Percentiles rank a stretch among this genome's conserved stretches.
These are phyloP conservation scores for Platanthera guangdongensis DNA, from an alignment of 106 monocot genomes.

Conservation along the genomic window DNA sequence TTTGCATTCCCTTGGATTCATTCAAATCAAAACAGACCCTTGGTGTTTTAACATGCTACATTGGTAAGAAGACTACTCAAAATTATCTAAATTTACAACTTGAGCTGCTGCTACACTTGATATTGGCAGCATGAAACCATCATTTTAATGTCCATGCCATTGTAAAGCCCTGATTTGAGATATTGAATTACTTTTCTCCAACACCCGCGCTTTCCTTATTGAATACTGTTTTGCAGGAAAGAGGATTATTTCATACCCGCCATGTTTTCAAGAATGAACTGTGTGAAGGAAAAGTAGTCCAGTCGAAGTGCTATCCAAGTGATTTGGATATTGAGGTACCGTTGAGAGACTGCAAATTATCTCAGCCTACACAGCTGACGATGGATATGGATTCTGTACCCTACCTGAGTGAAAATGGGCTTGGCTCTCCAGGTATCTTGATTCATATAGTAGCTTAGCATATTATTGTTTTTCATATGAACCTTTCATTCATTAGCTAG, in stretches of 20 bases:
- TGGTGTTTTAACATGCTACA: not conserved
- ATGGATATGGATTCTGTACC: conserved; percentile 5
- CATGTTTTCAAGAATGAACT: conserved; percentile 30
- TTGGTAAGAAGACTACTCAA: not conserved
- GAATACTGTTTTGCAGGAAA: conserved; percentile 28
- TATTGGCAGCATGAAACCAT: not conserved
- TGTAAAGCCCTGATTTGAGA: not conserved
- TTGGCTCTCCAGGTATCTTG: conserved; percentile 12
- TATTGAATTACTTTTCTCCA: not conserved
- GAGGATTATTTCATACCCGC: conserved; percentile 33
- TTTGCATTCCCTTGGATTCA: too few relatives aligned
- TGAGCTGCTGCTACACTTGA: not conserved
- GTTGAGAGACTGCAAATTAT: not conserved
- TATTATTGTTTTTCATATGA: not conserved
- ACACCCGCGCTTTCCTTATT: not conserved
- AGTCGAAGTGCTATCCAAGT: not conserved
- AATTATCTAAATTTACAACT: not conserved
- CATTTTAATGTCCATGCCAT: not conserved
- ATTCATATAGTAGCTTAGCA: not conserved
- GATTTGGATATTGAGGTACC: not conserved
- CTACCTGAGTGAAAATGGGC: conserved; percentile 5
- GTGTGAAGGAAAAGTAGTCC: conserved; percentile 7
- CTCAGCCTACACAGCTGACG: not conserved
- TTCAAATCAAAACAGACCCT: not conserved
- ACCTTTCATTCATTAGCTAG: not conserved